These are phyloP conservation scores for Fonsecaea nubica DNA, from an alignment of 2,329 filamentous ascomycete genomes.

Conservation along the genomic window DNA sequence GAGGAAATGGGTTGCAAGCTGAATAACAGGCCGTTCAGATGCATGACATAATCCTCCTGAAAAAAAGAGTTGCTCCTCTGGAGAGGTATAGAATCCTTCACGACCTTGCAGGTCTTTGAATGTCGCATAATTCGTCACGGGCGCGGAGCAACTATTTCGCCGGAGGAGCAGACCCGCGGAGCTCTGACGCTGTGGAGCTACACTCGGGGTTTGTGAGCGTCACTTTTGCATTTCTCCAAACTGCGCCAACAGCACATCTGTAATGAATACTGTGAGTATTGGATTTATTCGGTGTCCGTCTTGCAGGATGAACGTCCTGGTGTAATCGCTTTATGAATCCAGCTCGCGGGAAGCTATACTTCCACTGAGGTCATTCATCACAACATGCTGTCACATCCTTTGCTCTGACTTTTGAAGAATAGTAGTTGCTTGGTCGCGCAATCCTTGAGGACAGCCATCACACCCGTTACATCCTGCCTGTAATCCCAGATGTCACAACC, in stretches of 20 bases:
- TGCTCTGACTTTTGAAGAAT: not conserved
- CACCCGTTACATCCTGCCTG: not conserved
- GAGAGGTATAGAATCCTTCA: too few relatives aligned
- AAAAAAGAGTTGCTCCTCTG: too few relatives aligned
- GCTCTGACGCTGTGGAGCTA: not conserved
- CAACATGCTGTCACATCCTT: not conserved
- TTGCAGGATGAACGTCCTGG: not conserved
- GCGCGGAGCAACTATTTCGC: not conserved
- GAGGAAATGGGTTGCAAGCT: too few relatives aligned
- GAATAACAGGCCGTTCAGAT: too few relatives aligned
- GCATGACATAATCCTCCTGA: too few relatives aligned
- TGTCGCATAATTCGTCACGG: not conserved
- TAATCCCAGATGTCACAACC: conserved; percentile 21
- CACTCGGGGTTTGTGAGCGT: not conserved
- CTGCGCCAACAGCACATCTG: not conserved
- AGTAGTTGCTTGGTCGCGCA: not conserved
- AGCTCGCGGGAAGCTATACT: not conserved
- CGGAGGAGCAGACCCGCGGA: not conserved
- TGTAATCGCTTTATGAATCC: not conserved
- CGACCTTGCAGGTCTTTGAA: too few relatives aligned
- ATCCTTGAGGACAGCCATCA: not conserved
- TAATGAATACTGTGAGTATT: not conserved
- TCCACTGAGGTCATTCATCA: not conserved
- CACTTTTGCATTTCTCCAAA: not conserved
- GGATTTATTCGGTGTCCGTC: not conserved